Base-by-base conservation (phyloP, 208 protist genomes). In the Leishmania mexicana region DNA sequence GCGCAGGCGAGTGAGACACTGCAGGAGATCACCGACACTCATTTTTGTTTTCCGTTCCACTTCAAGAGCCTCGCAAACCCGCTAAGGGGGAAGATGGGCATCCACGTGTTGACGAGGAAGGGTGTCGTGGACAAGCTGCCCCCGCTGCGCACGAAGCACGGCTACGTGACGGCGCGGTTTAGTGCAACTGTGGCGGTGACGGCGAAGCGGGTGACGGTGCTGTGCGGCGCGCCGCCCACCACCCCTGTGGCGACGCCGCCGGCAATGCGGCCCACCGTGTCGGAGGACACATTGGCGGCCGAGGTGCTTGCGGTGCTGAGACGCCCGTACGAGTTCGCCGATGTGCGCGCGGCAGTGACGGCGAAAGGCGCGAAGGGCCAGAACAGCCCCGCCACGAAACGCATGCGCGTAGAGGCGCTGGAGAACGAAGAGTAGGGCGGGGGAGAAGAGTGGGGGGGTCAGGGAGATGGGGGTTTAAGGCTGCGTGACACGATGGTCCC, bases 31-130 rank as follows among this genome's bases (percentile, higher is more conserved):
- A 91, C 85, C 31, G 83, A 93, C 68, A 88, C 87, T 13, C 88
- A 92, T 80, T 87, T 86, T 58, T 97, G 94, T 83, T 97, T 97
- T 71, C 93, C 94, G 2, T 97, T 97, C 58, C 91, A 93, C 86
- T 91, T 93, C 70, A 90, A 91, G 76, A 84, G 87, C 75, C 76
- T 95, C 67, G 62, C 80, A n/a, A 89, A 90, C 60, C 93, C 93
- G 45, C 88, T 96, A 7, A 86, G 88, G 62, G 87, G 83, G 10
- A 90, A 91, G 72, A 85, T 97, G 84, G 94, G 90, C 65, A 88
- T 96, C 31, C 75, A 85, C 24, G 88, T 96, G 83, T 85, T 97
- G 64, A 70, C 81, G 64, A 87, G 90, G 76, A 79, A 93, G 21
- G 88, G 88, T 21, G 81, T 95, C n/a, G 82, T 97, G 40, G 94